Percentiles rank a stretch among this genome's conserved stretches.
phyloP scores from a whole-genome alignment of 257 asterid species.

The Solanum sparsipilum region DNA sequence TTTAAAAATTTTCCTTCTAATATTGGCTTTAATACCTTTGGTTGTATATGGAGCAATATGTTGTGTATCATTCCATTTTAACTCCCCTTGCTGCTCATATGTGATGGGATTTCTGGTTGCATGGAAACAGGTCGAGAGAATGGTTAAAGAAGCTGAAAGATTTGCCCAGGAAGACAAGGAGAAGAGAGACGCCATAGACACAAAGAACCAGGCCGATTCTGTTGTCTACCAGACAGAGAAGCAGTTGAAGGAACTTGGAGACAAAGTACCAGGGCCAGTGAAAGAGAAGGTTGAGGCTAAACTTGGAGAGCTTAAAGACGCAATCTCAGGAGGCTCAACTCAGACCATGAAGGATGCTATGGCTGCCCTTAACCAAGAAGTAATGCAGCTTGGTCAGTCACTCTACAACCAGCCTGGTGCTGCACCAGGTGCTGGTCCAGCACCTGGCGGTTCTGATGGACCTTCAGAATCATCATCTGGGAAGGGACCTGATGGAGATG shows the following conservation, averaged over 20 bases:
- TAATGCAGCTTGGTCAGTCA: constrained; percentile 95
- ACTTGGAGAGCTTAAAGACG: constrained; percentile 84
- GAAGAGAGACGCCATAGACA: constrained; percentile 93
- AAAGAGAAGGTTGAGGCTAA: constrained; percentile 91
- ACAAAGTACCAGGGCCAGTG: constrained; percentile 82
- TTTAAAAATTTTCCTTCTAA: background rate
- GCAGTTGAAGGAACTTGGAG: constrained; percentile 94
- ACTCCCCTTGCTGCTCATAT: background rate
- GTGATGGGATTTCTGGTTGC: background rate
- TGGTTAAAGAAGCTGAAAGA: constrained; percentile 92
- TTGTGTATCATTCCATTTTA: background rate
- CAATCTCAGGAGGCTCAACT: constrained; percentile 69
- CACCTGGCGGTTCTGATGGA: constrained; percentile 42
- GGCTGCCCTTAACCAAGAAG: constrained; percentile 92
- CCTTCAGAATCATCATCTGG: constrained; percentile 58
- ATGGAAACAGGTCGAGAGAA: constrained; percentile 62
- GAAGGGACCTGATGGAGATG: constrained; percentile 86
- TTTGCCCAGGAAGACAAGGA: constrained; percentile 96
- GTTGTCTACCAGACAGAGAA: constrained; percentile 95
- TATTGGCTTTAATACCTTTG: background rate
- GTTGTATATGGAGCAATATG: background rate
- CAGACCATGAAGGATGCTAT: constrained; percentile 88
- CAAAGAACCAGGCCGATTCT: constrained; percentile 93
- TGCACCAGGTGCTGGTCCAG: constrained; percentile 56
- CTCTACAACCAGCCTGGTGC: constrained; percentile 81